Conservation (phyloP, 495 filamentous ascomycete species). For the Articulospora tetracladia region DNA sequence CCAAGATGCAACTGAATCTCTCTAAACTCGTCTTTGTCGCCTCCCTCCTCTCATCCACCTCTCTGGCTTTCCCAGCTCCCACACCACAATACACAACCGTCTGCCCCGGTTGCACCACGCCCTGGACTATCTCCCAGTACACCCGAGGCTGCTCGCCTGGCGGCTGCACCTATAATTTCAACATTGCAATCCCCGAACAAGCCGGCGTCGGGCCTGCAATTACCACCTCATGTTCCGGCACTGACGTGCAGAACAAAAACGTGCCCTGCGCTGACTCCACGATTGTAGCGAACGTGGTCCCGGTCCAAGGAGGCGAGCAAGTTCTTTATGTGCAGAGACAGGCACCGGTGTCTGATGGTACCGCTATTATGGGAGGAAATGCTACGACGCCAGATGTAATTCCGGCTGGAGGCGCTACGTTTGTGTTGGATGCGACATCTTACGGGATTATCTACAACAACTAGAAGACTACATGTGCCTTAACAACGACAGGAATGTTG, state of each 20-base stretch:
- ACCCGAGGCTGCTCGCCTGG: constrained; percentile 6
- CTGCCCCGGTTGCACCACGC: not conserved
- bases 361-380: not conserved
- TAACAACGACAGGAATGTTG: too few species aligned
- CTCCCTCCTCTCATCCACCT: not conserved
- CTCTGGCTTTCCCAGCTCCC: not conserved
- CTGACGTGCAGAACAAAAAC: constrained; percentile 1
- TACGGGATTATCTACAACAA: not conserved
- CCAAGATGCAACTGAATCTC: not conserved
- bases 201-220: not conserved
- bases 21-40: not conserved
- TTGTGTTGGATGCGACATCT: not conserved
- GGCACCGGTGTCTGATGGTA: not conserved
- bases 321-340: not conserved
- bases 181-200: not conserved
- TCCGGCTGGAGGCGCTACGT: not conserved
- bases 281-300: not conserved
- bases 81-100: not conserved
- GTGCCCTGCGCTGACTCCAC: not conserved
- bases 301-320: not conserved
- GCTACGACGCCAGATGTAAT: not conserved
- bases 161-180: constrained; percentile 3
- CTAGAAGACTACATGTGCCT: too few species aligned
- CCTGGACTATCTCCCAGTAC: not conserved
- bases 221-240: constrained; percentile 1